A percentile compares a stretch with the other conserved stretches of the same genome.
These are phyloP conservation scores for Protea cynaroides DNA, from an alignment of 164 flowering plant species.

Conservation along the genomic window DNA sequence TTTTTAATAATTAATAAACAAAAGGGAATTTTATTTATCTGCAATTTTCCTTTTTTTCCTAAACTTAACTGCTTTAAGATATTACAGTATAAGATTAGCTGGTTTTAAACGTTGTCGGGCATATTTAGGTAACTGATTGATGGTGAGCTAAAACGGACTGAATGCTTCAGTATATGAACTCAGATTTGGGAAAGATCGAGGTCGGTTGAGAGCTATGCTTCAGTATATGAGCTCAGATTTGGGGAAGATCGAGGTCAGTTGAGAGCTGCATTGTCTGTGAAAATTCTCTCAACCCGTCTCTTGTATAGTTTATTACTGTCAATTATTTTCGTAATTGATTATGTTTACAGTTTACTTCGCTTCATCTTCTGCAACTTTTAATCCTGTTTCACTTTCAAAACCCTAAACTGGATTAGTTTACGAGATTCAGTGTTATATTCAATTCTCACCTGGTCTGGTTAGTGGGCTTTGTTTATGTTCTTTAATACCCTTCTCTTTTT, in stretches of 20 bases:
- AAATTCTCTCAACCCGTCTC: slow-evolving; percentile 5
- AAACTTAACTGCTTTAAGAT: too few relatives aligned
- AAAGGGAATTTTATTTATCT: too few relatives aligned
- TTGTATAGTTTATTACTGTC: not conserved
- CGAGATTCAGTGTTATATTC: not conserved
- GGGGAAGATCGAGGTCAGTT: slow-evolving; percentile 8
- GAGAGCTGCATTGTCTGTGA: slow-evolving; percentile 16
- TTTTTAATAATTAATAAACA: too few relatives aligned
- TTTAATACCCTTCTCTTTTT: not conserved
- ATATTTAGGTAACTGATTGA: too few relatives aligned
- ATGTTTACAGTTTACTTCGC: not conserved
- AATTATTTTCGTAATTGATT: not conserved
- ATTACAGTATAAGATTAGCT: too few relatives aligned
- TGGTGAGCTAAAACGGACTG: too few relatives aligned
- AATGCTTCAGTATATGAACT: not conserved
- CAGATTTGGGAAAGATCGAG: slow-evolving; percentile 7
- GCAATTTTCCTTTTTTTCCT: too few relatives aligned
- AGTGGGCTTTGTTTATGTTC: not conserved
- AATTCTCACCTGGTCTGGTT: not conserved
- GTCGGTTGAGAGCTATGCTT: too few relatives aligned
- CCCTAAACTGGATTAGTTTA: slow-evolving; percentile 4
- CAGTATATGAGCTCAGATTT: not conserved
- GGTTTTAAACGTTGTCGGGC: too few relatives aligned
- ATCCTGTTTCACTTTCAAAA: slow-evolving; percentile 3
- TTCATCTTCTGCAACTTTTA: slow-evolving; percentile 2